Percentiles rank a stretch among this genome's conserved stretches.
phyloP scores from a whole-genome alignment of 345 rosid genomes.

The Citrus sinensis region DNA sequence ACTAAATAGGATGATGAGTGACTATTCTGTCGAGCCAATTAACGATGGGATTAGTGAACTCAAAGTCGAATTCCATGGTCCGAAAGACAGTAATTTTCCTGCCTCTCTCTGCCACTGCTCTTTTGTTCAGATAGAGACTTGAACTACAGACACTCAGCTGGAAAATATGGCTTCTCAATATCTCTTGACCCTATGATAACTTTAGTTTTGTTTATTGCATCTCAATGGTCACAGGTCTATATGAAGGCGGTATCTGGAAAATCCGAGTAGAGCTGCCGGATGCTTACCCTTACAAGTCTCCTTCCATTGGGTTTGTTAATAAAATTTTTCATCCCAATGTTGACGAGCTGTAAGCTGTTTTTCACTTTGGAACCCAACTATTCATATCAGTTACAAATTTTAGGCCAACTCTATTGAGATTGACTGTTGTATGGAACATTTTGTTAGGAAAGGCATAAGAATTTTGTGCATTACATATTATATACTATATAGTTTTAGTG shows the following conservation, averaged over 20 bases:
- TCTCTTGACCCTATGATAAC: background rate
- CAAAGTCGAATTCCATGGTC: conserved; percentile 54
- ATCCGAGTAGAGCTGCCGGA: conserved; percentile 37
- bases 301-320: conserved; percentile 35
- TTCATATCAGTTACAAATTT: background rate
- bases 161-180: background rate
- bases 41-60: conserved; percentile 55
- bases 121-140: background rate
- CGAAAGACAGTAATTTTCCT: conserved; percentile 46
- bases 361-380: background rate
- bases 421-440: too few relatives aligned
- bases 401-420: background rate
- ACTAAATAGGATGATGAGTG: conserved; percentile 50
- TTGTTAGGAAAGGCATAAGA: too few relatives aligned
- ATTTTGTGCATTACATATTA: too few relatives aligned
- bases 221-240: conserved; percentile 21
- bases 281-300: conserved; percentile 41
- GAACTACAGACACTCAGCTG: background rate
- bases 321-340: conserved; percentile 42
- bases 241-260: conserved; percentile 39
- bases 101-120: background rate
- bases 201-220: background rate
- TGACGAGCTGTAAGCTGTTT: conserved; percentile 34
- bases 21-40: conserved; percentile 48
- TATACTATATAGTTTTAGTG: too few relatives aligned